Evolutionary conservation across 192 early-diverging fungal species (phyloP).

Genomic region (Coemansia sp.): DNA sequence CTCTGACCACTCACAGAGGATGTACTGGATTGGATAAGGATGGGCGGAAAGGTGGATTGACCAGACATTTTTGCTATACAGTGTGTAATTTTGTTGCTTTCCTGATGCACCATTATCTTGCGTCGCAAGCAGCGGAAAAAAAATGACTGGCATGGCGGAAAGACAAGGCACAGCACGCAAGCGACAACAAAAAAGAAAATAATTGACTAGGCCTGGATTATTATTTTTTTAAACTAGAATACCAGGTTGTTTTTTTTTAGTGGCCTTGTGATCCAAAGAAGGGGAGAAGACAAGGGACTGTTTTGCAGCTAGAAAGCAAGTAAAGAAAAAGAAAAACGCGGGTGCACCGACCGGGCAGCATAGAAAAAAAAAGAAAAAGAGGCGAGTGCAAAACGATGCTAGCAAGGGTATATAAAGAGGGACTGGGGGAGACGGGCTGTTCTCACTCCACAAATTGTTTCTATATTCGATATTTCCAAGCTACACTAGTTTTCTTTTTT

Average conservation of each 20-base stretch:
- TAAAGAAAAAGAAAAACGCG: neutral
- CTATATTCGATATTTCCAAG: neutral
- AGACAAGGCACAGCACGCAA: too few species aligned
- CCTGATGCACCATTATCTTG: conserved; percentile 3
- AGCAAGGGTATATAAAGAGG: neutral
- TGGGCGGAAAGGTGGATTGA: neutral
- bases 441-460: neutral
- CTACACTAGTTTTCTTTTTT: neutral
- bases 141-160: too few species aligned
- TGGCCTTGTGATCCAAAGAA: neutral
- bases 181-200: neutral
- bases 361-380: neutral
- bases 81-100: neutral
- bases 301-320: neutral
- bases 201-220: neutral
- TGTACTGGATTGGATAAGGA: neutral
- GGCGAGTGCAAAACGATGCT: neutral
- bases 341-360: neutral
- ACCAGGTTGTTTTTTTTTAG: neutral
- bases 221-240: neutral
- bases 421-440: neutral
- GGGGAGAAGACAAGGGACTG: neutral
- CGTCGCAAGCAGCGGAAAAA: neutral
- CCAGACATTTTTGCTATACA: neutral
- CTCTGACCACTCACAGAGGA: neutral